Percentiles rank a stretch among this genome's conserved stretches.
Conservation (phyloP, 345 rosid species). For the Ceriops decandra region DNA sequence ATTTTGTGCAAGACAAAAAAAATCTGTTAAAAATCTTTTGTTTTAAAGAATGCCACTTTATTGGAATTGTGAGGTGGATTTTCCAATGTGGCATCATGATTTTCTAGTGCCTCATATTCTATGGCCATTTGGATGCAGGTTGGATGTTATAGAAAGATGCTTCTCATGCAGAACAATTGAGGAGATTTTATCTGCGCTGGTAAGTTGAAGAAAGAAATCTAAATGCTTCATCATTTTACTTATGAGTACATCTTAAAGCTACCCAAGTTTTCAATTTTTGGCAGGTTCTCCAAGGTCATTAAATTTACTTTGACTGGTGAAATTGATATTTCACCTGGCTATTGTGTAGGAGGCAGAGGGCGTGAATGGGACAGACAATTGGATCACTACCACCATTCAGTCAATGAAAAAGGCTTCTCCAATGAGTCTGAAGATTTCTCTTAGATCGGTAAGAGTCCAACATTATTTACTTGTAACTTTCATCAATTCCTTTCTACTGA, state of each 20-base stretch:
- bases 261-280: neutral
- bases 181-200: slow-evolving; percentile 79
- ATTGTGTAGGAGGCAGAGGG: slow-evolving; percentile 56
- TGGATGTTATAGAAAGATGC: slow-evolving; percentile 70
- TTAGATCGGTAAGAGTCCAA: slow-evolving; percentile 55
- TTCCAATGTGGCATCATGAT: slow-evolving; percentile 4
- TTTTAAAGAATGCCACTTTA: too few species aligned
- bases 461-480: neutral
- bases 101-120: neutral
- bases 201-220: slow-evolving; percentile 29
- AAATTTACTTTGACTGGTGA: neutral
- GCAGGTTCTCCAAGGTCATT: neutral
- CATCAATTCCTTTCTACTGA: neutral
- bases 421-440: slow-evolving; percentile 80
- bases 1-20: too few species aligned
- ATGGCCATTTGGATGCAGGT: slow-evolving; percentile 39
- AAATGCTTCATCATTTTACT: neutral
- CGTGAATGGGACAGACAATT: slow-evolving; percentile 35
- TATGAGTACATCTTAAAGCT: neutral
- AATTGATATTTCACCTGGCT: slow-evolving; percentile 12
- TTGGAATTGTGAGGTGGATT: neutral
- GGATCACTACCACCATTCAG: slow-evolving; percentile 53
- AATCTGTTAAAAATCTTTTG: too few species aligned
- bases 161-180: slow-evolving; percentile 70
- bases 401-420: slow-evolving; percentile 74